Base-by-base conservation (phyloP, 2,329 filamentous ascomycete species). In the Myotisia sp. region DNA sequence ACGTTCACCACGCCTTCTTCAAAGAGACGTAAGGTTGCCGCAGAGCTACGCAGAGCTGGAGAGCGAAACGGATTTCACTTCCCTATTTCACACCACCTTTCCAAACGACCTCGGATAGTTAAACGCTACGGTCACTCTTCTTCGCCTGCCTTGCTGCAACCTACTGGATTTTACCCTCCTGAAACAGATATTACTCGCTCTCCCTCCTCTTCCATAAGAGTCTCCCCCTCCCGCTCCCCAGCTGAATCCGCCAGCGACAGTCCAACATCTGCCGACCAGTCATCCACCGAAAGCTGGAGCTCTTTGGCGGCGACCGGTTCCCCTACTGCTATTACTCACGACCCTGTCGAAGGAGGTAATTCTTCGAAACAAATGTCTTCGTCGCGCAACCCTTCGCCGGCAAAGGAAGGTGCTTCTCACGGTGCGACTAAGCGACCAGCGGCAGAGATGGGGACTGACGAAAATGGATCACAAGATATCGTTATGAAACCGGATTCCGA, bases 381-480 rank as follows among this genome's bases (percentile, higher is more conserved):
- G 19, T 48, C 53, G 6, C 21, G 23, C 29, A 14, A 14, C 19
- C 29, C 19, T 12, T 18, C 29, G 29, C 19, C 29, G 19, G 18
- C 19, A 14, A 55, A 60, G 18, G 48, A 47, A 31, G 31, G 28
- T 34, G 43, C 37, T 45, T 24, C 21, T 52, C 38, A 19, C 62
- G 62, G 10, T 20, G 66, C 68, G 18, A 40, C 53, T 4, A 73
- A 73, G 52, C 59, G 68, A 42, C 61, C 59, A 35, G 67, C 68
- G 26, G 63, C 65, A 21, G 65, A 66, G 40, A 68, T 71, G 66
- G 67, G 70, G 42, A 62, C 51, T 22, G 50, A 49, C 31, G 49
- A 53, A 44, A 43, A 43, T 31, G 44, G 41, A 36, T 36, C 38
- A 42, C 46, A 48, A 32, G 42, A 49, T 32, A 41, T 46, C 31